Evolutionary conservation across 2,329 filamentous ascomycete species (phyloP).

Genomic region (Neocucurbitaria cava): DNA sequence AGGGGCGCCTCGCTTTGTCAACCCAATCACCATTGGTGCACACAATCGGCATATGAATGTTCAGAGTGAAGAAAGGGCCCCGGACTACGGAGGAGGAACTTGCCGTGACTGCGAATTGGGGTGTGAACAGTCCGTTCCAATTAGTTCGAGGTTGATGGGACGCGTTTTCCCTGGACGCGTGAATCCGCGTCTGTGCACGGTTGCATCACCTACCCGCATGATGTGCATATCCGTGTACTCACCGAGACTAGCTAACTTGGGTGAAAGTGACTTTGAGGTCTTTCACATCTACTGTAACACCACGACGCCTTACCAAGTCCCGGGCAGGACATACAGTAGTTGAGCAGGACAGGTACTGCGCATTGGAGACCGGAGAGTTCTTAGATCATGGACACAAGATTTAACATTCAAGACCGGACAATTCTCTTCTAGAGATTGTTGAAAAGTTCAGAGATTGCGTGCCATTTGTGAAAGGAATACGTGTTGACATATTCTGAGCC

Average conservation of each 20-base stretch:
- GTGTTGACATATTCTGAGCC: no score
- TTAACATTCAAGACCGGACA: no score
- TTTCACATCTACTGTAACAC: no score
- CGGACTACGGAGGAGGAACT: not conserved
- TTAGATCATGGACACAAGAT: no score
- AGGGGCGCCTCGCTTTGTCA: conserved; percentile 4
- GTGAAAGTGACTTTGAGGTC: no score
- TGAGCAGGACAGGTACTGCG: no score
- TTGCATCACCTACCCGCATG: not conserved
- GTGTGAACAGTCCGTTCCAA: not conserved
- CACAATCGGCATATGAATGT: not conserved
- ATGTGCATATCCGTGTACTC: not conserved
- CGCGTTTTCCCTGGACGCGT: not conserved
- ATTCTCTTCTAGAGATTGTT: no score
- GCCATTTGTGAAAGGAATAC: no score
- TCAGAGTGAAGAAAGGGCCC: not conserved
- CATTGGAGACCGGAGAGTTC: no score
- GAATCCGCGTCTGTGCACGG: not conserved
- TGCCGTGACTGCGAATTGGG: not conserved
- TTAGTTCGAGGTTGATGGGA: not conserved
- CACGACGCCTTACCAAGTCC: no score
- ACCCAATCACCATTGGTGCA: conserved; percentile 19
- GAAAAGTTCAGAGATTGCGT: no score
- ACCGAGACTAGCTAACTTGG: not conserved
- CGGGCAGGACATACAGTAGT: no score